Base-by-base conservation (phyloP, 2,329 filamentous ascomycete genomes). In the Eutypella sp. region DNA sequence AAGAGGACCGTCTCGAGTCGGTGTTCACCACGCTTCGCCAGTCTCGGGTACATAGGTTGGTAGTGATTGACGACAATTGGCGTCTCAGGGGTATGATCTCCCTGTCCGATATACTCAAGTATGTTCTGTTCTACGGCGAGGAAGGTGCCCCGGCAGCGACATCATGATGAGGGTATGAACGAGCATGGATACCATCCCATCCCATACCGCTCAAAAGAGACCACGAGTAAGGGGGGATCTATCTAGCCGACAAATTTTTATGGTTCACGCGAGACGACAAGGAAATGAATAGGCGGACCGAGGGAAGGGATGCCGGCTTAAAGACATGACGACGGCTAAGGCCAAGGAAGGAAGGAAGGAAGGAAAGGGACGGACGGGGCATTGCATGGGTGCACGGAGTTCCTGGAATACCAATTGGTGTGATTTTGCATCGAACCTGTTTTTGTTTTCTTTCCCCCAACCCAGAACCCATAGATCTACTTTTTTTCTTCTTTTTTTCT, bases 11-110 rank as follows among this genome's bases (percentile, higher is more conserved):
- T 45, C 78, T 99, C 41, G 92, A 95, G 64, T 92, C 91, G 10
- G 93, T 99, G 56, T 97, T 97, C 65, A 91, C 96, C 66, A 97
- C 93, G 1, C 88, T 99, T 56, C 87, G 92, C 55, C 95, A 92
- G 70, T 96, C 91, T 39, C 81, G 95, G 50, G 92, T 99, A 23
- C 93, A 99, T 68, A 81, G 93, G 52, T 75, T 99, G 53, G 85
- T 97, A 46, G 86, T 99, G 41, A 88, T 99, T 47, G 91, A 99
- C 66, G 90, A 96, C 54, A 80, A 91, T 43, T 89, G 84, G 63
- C 83, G 84, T 56, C 80, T 99, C 45, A 87, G 85, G 64, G 93
- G 93, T 40, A 82, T 99, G 45, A 83, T 99, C 49, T 96, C 91
- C 6, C 75, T 99, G 45, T 97, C 92, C 48, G 93, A 99, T 68